Evolutionary conservation across 305 asterid genomes (phyloP).

Genomic region (Fraxinus albicans): DNA sequence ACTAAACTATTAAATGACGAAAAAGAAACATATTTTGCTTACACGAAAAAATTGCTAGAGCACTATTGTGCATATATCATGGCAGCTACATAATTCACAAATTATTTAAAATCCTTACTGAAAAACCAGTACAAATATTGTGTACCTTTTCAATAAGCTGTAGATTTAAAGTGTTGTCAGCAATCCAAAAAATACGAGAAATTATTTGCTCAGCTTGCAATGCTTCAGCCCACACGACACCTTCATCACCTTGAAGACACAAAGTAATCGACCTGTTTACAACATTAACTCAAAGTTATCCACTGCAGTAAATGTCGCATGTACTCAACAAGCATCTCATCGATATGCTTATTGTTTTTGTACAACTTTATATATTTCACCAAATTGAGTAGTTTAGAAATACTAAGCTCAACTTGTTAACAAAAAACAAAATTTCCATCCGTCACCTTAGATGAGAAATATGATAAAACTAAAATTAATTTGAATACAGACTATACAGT

Average conservation of each 20-base stretch:
- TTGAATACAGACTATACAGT: neutral
- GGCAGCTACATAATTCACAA: conserved; percentile 10
- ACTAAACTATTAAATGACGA: neutral
- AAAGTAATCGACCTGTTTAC: conserved; percentile 65
- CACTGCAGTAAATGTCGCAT: conserved; percentile 19
- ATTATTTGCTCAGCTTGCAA: conserved; percentile 63
- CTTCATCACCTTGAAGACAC: conserved; percentile 71
- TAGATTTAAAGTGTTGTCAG: conserved; percentile 78
- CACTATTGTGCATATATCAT: neutral
- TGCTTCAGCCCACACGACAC: conserved; percentile 65
- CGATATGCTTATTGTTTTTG: neutral
- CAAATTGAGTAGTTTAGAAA: neutral
- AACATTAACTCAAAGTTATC: conserved; percentile 29
- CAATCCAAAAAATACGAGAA: conserved; percentile 80
- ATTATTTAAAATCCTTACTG: conserved; percentile 17
- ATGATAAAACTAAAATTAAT: conserved; percentile 6
- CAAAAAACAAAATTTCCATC: neutral
- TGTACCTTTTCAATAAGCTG: conserved; percentile 76
- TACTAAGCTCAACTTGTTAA: neutral
- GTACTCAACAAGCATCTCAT: conserved; percentile 2
- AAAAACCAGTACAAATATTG: conserved; percentile 14
- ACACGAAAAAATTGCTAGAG: neutral
- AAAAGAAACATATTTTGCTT: neutral
- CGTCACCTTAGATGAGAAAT: neutral
- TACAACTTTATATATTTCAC: neutral